Percentiles rank a stretch among this genome's conserved stretches.
Evolutionary conservation across 208 protist genomes (phyloP).

Genomic region (Trypanosoma avium): DNA sequence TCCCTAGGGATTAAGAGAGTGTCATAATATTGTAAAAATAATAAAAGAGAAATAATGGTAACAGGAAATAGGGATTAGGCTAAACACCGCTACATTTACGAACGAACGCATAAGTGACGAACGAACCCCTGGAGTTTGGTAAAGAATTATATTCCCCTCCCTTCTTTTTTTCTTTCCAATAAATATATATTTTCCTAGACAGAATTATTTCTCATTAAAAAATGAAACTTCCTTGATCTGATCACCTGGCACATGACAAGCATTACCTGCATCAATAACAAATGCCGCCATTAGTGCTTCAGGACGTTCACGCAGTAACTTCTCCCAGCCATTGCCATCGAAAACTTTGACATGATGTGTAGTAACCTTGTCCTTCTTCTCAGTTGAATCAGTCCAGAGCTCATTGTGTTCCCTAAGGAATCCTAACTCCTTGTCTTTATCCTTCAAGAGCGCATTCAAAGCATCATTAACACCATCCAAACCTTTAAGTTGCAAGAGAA

Average conservation of each 20-base stretch:
- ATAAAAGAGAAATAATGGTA: no score
- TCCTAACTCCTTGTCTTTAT: conserved; percentile 39
- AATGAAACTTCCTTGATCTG: conserved; percentile 48
- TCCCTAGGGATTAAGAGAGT: no score
- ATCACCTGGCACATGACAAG: conserved; percentile 61
- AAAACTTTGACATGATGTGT: conserved; percentile 57
- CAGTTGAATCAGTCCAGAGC: conserved; percentile 30
- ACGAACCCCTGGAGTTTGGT: no score
- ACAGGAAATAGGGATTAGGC: no score
- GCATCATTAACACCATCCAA: conserved; percentile 16
- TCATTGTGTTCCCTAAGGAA: conserved; percentile 36
- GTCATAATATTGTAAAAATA: no score
- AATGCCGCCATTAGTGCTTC: conserved; percentile 59
- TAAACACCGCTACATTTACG: no score
- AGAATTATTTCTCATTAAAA: conserved; percentile 21
- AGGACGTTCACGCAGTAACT: conserved; percentile 44
- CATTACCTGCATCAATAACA: conserved; percentile 63
- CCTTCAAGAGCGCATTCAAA: conserved; percentile 13
- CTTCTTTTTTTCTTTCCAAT: no score
- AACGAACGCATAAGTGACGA: no score
- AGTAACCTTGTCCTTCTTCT: conserved; percentile 44
- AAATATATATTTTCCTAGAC: no score
- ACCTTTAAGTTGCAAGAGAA: conserved; percentile 26
- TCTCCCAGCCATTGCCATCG: conserved; percentile 52
- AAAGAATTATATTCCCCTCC: no score